These are phyloP conservation scores for Myxozyma neotropica DNA, from an alignment of 805 yeast species.

Conservation along the genomic window DNA sequence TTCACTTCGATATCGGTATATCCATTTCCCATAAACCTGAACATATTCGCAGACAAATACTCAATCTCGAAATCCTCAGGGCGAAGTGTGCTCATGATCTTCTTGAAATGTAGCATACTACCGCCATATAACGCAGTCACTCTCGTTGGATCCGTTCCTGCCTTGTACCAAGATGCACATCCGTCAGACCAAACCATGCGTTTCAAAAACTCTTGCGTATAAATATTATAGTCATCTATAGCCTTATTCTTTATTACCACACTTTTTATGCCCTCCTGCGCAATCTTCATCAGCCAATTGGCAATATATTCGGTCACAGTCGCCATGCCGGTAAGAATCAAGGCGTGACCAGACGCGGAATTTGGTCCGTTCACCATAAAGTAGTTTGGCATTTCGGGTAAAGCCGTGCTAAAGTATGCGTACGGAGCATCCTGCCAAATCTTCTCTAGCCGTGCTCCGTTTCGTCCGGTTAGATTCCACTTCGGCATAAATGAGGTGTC, in stretches of 20 bases:
- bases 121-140: constrained; percentile 32
- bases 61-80: constrained; percentile 29
- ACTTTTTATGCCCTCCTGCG: constrained; percentile 17
- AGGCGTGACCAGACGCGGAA: constrained; percentile 25
- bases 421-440: constrained; percentile 26
- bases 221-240: constrained; percentile 13
- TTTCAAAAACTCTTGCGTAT: constrained; percentile 18
- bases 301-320: constrained; percentile 20
- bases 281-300: constrained; percentile 21
- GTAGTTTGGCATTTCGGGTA: constrained; percentile 32
- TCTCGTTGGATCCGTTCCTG: constrained; percentile 15
- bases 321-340: constrained; percentile 19
- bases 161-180: constrained; percentile 27
- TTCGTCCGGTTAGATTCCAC: constrained; percentile 29
- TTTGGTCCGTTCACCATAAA: constrained; percentile 33
- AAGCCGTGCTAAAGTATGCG: constrained; percentile 29
- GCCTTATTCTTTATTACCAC: constrained; percentile 17
- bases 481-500: constrained; percentile 32
- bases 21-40: constrained; percentile 24
- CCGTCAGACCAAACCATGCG: constrained; percentile 19
- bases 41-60: constrained; percentile 10
- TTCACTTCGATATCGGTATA: constrained; percentile 13
- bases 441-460: constrained; percentile 24
- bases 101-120: constrained; percentile 21
- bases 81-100: constrained; percentile 23